Conservation (phyloP, 345 rosid genomes). For the Litchi chinensis region DNA sequence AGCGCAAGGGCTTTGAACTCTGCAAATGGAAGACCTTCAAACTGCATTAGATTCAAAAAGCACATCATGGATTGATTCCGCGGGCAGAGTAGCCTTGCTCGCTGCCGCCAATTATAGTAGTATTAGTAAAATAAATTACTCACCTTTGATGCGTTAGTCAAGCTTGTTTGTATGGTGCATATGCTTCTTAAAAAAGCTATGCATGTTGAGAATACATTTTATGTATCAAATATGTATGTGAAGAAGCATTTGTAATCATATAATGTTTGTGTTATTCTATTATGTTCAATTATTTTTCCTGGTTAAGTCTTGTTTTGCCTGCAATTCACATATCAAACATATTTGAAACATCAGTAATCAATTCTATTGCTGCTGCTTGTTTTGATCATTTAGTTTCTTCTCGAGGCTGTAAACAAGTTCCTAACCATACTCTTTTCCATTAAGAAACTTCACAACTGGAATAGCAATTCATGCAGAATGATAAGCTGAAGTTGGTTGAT, state of each 20-base stretch:
- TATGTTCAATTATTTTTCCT: not conserved
- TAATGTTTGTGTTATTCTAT: conserved; percentile 1
- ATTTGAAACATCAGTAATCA: not conserved
- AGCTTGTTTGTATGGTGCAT: not conserved
- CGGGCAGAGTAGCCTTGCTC: not conserved
- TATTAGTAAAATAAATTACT: conserved; percentile 35
- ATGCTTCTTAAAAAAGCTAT: not conserved
- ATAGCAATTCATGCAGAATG: too few species aligned
- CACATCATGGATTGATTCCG: not conserved
- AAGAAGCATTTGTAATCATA: not conserved
- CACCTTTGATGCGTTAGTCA: conserved; percentile 6
- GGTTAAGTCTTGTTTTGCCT: not conserved
- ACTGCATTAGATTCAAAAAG: not conserved
- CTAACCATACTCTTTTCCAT: too few species aligned
- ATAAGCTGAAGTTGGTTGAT: too few species aligned
- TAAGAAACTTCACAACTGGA: too few species aligned
- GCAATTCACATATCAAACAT: not conserved
- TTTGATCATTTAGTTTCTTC: too few species aligned
- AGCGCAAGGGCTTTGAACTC: conserved; percentile 37
- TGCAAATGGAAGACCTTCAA: conserved; percentile 55
- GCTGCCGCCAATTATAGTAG: not conserved
- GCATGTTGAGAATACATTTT: not conserved
- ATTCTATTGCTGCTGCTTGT: too few species aligned
- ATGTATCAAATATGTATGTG: not conserved
- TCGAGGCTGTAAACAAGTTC: too few species aligned